These are phyloP conservation scores for Zygnema cylindricum DNA, from an alignment of 139 green algal genomes.

Conservation along the genomic window DNA sequence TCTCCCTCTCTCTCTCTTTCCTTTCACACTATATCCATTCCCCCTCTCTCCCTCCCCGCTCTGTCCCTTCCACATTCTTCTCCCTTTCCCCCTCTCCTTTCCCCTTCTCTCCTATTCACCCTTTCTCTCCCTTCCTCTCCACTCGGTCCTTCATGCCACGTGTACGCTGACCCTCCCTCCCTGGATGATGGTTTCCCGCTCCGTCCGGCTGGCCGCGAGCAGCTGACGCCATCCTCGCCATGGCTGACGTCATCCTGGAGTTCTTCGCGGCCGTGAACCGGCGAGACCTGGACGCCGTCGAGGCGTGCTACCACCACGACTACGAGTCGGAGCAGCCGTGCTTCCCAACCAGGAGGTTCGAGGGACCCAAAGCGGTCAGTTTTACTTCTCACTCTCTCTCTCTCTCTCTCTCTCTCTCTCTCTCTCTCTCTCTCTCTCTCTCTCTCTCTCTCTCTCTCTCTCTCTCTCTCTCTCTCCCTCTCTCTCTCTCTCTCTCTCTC, in stretches of 20 bases:
- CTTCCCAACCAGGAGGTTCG: background rate
- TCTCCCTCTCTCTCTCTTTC: background rate
- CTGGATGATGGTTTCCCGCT: background rate
- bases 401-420: background rate
- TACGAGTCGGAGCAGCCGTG: conserved; percentile 16
- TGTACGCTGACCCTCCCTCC: no score
- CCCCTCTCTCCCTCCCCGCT: background rate
- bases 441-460: background rate
- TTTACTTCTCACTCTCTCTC: background rate
- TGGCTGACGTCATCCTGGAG: conserved; percentile 16
- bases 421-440: background rate
- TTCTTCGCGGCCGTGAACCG: conserved; percentile 17
- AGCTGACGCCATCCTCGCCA: background rate
- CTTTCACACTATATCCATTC: background rate
- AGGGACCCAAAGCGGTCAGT: background rate
- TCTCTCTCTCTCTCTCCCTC: background rate
- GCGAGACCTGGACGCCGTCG: conserved; percentile 16
- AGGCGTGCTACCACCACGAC: conserved; percentile 14
- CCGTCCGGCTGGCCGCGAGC: background rate
- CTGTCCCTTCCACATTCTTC: background rate
- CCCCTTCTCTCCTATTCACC: background rate
- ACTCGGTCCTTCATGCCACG: no score
- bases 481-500: background rate
- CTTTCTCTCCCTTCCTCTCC: background rate
- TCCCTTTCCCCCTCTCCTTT: background rate